Base-by-base conservation (phyloP, 208 protist genomes). In the Trypanosoma mega region DNA sequence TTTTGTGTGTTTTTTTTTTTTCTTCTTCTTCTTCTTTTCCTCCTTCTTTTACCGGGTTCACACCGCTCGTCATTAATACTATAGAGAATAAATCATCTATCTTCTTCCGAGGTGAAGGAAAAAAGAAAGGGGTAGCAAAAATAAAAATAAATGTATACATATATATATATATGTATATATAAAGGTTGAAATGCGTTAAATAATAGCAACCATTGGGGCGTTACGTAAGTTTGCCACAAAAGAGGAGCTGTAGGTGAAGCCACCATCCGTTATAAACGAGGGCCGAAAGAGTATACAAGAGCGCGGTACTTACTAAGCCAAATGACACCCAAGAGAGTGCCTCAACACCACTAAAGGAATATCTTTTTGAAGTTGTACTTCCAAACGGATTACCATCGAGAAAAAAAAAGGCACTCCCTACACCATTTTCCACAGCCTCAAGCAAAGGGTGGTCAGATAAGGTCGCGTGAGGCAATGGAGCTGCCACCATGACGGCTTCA, bases 251-350 rank as follows among this genome's bases (percentile, higher is more conserved):
- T 29, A 90, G 44, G 56, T 90, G 76, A 21, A 90, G 66, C 76
- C 78, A 87, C 83, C 83, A 87, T 12, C 76, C 77, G 48, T 86
- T 83, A 65, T 84, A 85, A 41, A 59, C 68, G 34, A 91, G 73
- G 16, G 77, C 78, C 14, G 72, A 80, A 27, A 83, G 37, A 23
- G 84, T 87, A 77, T 78, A 87, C 14, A 87, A n/a, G 12, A 91
- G 53, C 12, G 73, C 85, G 4, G 80, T 69, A 12, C 68, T 79
- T 5, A 91, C 70, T 33, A 91, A 65, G 36, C 73, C 72, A 43
- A 85, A 76, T 27, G 75, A 75, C 23, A 76, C 54, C 76, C 79
- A 85, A 27, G 80, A 91, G 11, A 84, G 65, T 26, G 63, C 57
- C 63, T 81, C 80, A 21, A 87, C 79, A 16, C 76, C 74, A 44